These are phyloP conservation scores for Debaryomyces coudertii DNA, from an alignment of 1,139 yeast species.

Conservation along the genomic window DNA sequence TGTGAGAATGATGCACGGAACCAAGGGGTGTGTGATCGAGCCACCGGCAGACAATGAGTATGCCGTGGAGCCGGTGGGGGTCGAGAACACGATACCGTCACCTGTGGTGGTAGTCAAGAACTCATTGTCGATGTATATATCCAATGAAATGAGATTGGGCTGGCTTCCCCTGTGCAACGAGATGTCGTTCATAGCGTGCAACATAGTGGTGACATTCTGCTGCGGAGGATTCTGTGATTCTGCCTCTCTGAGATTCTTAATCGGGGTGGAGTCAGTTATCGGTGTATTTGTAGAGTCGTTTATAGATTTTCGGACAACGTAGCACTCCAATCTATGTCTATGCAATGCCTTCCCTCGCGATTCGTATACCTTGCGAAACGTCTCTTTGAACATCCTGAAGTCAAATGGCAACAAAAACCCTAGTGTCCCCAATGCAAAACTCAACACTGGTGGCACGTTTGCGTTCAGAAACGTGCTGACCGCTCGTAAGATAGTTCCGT, in stretches of 20 bases:
- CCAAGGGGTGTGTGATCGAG: constrained; percentile 86
- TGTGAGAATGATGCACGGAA: constrained; percentile 77
- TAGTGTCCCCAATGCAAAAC: constrained; percentile 88
- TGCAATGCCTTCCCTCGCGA: constrained; percentile 73
- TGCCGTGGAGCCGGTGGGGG: constrained; percentile 97
- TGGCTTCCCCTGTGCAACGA: constrained; percentile 86
- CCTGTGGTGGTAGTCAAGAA: constrained; percentile 88
- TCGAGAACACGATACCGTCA: constrained; percentile 81
- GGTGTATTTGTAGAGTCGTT: neutral
- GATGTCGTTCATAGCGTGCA: constrained; percentile 91
- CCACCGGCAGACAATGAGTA: constrained; percentile 91
- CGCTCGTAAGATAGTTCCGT: constrained; percentile 86
- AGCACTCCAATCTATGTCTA: constrained; percentile 78
- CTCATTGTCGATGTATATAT: constrained; percentile 78
- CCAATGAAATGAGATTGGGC: constrained; percentile 83
- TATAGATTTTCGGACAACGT: constrained; percentile 49
- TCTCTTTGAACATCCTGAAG: constrained; percentile 59
- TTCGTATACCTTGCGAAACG: constrained; percentile 66
- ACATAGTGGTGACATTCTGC: constrained; percentile 19
- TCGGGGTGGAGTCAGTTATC: neutral
- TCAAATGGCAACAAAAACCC: constrained; percentile 92
- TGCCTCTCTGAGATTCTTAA: constrained; percentile 17
- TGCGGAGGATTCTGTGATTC: constrained; percentile 20
- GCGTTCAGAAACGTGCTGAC: constrained; percentile 65
- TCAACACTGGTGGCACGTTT: constrained; percentile 83